phyloP scores from a whole-genome alignment of 352 stramenopile species.

The Phytophthora nicotianae region DNA sequence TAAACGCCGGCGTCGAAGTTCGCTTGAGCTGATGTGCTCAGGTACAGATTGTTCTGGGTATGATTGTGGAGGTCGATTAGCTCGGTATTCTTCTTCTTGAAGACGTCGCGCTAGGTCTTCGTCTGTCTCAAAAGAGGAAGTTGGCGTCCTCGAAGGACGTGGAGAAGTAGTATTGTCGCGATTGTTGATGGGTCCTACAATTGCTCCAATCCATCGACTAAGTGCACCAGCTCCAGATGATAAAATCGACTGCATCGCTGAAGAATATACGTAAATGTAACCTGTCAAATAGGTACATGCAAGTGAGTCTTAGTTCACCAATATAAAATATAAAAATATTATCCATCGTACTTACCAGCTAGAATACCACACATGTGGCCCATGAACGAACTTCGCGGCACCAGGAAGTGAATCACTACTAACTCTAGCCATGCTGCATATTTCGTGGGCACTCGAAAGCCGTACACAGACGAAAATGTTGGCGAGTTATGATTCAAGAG shows the following conservation, averaged over 20 bases:
- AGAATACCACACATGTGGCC: slow-evolving; percentile 90
- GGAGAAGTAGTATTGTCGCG: slow-evolving; percentile 4
- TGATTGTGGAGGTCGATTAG: slow-evolving; percentile 1
- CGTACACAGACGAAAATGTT: slow-evolving; percentile 60
- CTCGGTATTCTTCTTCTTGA: slow-evolving; percentile 38
- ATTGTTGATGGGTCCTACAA: slow-evolving; percentile 4
- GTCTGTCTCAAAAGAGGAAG: slow-evolving; percentile 27
- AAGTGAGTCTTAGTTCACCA: neutral
- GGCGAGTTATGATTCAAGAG: slow-evolving; percentile 83
- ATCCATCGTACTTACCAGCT: slow-evolving; percentile 46
- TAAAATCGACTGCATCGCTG: slow-evolving; percentile 25
- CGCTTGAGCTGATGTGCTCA: slow-evolving; percentile 21
- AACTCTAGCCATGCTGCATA: slow-evolving; percentile 91
- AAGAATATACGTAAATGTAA: slow-evolving; percentile 36
- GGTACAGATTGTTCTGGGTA: slow-evolving; percentile 14
- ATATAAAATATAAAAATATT: neutral
- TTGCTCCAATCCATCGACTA: slow-evolving; percentile 13
- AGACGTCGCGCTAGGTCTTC: slow-evolving; percentile 29
- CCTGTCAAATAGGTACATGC: slow-evolving; percentile 14
- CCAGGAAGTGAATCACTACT: slow-evolving; percentile 85
- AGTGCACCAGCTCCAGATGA: slow-evolving; percentile 6
- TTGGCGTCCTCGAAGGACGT: neutral
- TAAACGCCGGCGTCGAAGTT: slow-evolving; percentile 35
- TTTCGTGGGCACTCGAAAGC: slow-evolving; percentile 83
- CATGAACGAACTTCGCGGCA: slow-evolving; percentile 82